Conservation (phyloP, 192 early-diverging fungal genomes). For the Dimargaris xerosporica region DNA sequence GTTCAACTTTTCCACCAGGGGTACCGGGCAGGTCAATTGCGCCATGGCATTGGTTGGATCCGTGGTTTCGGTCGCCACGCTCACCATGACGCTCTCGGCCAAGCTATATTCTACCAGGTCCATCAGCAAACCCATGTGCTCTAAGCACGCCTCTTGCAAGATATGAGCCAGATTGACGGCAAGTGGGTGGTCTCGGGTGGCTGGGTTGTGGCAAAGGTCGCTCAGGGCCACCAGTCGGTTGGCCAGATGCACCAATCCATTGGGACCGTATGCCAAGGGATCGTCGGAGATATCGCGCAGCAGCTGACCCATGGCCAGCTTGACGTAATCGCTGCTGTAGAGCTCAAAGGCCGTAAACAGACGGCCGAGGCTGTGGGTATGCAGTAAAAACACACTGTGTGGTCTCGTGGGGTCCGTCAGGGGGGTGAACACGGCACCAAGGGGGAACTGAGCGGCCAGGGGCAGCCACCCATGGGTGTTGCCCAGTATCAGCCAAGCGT, state of each 20-base stretch:
- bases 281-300: background rate
- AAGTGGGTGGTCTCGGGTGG: background rate
- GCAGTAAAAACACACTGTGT: constrained; percentile 2
- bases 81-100: no score
- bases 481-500: constrained; percentile 1
- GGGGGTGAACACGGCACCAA: background rate
- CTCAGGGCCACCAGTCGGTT: background rate
- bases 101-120: no score
- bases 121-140: no score
- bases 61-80: no score
- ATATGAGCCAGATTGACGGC: background rate
- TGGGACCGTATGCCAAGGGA: background rate
- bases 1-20: no score
- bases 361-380: background rate
- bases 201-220: background rate
- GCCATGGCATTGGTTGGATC: no score
- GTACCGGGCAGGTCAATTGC: no score
- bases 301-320: background rate
- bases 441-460: background rate
- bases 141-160: no score
- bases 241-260: no score
- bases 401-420: background rate
- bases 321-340: background rate
- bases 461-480: background rate
- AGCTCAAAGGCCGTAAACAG: constrained; percentile 2